phyloP scores from a whole-genome alignment of 2,329 filamentous ascomycete genomes.

The Thielaviopsis ethacetica region DNA sequence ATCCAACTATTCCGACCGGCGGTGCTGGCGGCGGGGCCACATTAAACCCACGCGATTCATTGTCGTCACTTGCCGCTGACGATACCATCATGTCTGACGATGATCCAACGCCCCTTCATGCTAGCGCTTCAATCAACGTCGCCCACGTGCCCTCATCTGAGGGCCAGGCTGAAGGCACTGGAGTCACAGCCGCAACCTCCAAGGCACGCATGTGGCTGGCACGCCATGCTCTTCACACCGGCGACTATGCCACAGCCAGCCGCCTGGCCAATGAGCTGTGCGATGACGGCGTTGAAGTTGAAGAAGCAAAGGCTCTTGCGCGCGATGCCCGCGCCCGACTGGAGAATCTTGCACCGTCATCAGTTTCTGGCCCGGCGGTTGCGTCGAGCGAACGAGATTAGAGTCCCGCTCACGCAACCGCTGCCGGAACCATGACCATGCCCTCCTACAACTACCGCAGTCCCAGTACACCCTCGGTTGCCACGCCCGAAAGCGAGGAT shows the following conservation, averaged over 20 bases:
- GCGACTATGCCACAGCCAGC: slow-evolving; percentile 61
- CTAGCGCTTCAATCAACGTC: background rate
- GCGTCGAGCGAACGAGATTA: background rate
- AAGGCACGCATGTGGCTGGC: slow-evolving; percentile 92
- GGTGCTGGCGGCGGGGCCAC: slow-evolving; percentile 27
- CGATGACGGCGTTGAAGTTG: slow-evolving; percentile 89
- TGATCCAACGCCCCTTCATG: background rate
- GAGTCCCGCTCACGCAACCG: background rate
- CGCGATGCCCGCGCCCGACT: slow-evolving; percentile 68
- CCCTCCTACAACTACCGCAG: background rate
- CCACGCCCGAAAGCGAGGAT: background rate
- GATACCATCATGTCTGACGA: slow-evolving; percentile 17
- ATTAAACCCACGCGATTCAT: slow-evolving; percentile 31
- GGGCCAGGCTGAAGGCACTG: slow-evolving; percentile 41
- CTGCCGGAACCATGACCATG: background rate
- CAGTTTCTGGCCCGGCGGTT: background rate
- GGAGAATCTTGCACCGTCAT: slow-evolving; percentile 23
- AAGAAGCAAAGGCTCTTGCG: slow-evolving; percentile 88
- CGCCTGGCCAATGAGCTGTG: slow-evolving; percentile 79
- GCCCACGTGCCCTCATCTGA: slow-evolving; percentile 13
- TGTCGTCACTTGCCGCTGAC: slow-evolving; percentile 17
- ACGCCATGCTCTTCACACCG: slow-evolving; percentile 56
- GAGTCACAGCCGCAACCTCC: slow-evolving; percentile 80
- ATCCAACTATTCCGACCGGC: slow-evolving; percentile 33
- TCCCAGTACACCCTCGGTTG: background rate